Evolutionary conservation across 2,329 filamentous ascomycete genomes (phyloP).

Genomic region (Colletotrichum sp.): DNA sequence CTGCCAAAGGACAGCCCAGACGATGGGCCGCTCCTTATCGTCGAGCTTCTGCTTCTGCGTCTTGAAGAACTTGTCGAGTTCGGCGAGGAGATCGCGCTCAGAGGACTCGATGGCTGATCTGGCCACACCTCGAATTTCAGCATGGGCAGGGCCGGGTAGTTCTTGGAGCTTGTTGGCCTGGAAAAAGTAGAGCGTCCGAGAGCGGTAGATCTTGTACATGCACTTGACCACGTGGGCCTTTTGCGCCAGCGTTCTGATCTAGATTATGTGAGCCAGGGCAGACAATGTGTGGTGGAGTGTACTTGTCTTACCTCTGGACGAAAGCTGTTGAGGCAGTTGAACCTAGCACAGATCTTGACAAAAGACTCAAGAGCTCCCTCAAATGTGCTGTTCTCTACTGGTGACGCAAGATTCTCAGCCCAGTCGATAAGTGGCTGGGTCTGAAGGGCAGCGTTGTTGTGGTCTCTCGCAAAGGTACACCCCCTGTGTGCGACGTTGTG

Average conservation of each 20-base stretch:
- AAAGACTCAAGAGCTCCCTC: conserved; percentile 7
- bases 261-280: not conserved
- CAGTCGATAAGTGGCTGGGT: not conserved
- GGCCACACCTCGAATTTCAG: conserved; percentile 44
- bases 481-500: not conserved
- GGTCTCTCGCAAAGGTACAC: not conserved
- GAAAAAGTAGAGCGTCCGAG: conserved; percentile 37
- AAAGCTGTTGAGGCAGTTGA: not conserved
- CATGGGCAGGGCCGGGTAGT: conserved; percentile 44
- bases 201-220: conserved; percentile 56
- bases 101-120: conserved; percentile 39
- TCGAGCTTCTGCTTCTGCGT: not conserved
- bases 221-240: conserved; percentile 53
- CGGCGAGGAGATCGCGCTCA: conserved; percentile 45
- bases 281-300: too few species aligned
- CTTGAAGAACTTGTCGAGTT: conserved; percentile 41
- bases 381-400: not conserved
- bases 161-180: not conserved
- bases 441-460: not conserved
- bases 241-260: conserved; percentile 36
- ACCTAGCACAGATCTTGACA: not conserved
- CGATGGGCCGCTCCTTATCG: conserved; percentile 43
- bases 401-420: not conserved
- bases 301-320: not conserved
- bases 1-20: conserved; percentile 56